Percentiles rank a stretch among this genome's conserved stretches.
Conservation (phyloP, 331 rosid species). For the Pyrus hybrid region DNA sequence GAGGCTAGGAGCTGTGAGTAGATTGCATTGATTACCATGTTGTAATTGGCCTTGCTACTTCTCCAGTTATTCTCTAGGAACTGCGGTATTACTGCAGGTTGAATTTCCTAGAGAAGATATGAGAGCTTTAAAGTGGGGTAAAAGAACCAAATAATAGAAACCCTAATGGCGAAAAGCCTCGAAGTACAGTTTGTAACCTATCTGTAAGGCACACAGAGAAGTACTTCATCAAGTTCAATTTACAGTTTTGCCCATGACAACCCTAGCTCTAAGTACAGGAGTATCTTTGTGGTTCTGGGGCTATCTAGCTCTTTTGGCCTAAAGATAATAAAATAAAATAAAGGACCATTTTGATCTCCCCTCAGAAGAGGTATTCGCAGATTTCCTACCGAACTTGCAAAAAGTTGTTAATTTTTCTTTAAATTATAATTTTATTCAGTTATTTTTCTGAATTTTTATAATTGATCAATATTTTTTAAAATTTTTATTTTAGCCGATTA, state of each 20-base stretch:
- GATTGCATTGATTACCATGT: neutral
- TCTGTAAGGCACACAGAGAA: neutral
- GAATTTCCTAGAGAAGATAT: conserved; percentile 27
- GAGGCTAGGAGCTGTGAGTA: neutral
- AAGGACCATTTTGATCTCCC: conserved; percentile 25
- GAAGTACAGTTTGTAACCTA: conserved; percentile 13
- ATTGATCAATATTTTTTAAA: too few relatives aligned
- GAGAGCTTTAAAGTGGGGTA: conserved; percentile 3
- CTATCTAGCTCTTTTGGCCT: neutral
- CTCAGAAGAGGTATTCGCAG: too few relatives aligned
- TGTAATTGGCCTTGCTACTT: neutral
- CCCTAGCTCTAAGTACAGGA: conserved; percentile 25
- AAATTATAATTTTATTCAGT: too few relatives aligned
- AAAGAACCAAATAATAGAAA: conserved; percentile 37
- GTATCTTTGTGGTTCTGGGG: conserved; percentile 24
- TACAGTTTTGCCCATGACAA: conserved; percentile 38
- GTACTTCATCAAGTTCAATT: conserved; percentile 1
- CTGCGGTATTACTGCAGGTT: conserved; percentile 6
- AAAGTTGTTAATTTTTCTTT: too few relatives aligned
- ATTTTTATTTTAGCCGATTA: too few relatives aligned
- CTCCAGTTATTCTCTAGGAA: neutral
- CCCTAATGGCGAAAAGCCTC: conserved; percentile 31
- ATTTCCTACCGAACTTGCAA: too few relatives aligned
- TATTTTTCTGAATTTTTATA: too few relatives aligned
- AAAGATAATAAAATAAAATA: neutral